Percentiles rank a stretch among this genome's conserved stretches.
Conservation (phyloP, 1,284 basidiomycete species). For the Ustilago cynodontis region DNA sequence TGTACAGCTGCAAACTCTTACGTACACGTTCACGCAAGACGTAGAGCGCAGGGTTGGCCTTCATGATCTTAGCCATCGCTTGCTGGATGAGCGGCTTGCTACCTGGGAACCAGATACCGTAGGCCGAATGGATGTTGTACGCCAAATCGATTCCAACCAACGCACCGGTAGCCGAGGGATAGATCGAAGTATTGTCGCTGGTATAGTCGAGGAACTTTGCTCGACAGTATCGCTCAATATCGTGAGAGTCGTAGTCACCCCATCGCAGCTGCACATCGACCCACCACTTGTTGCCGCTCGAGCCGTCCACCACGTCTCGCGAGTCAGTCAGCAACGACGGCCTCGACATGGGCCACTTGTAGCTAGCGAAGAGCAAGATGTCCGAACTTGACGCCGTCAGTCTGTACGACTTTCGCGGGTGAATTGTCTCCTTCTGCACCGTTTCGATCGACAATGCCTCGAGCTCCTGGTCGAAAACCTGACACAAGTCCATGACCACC, state of each 20-base stretch:
- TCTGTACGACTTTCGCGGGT: slow-evolving; percentile 99
- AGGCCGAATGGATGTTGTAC: slow-evolving; percentile 98
- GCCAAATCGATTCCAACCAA: slow-evolving; percentile 98
- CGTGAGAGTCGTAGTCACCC: slow-evolving; percentile 98
- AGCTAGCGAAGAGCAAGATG: slow-evolving; percentile 92
- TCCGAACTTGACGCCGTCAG: slow-evolving; percentile 97
- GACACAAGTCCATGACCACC: slow-evolving; percentile 93
- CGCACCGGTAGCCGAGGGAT: slow-evolving; percentile 96
- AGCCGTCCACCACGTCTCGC: slow-evolving; percentile 95
- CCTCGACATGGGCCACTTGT: slow-evolving; percentile 93
- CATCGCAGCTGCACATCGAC: slow-evolving; percentile 95
- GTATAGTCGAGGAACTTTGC: slow-evolving; percentile 98
- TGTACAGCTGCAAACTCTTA: slow-evolving; percentile 97
- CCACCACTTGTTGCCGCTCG: slow-evolving; percentile 99
- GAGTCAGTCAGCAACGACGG: slow-evolving; percentile 95
- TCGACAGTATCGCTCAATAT: slow-evolving; percentile 82
- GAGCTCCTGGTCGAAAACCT: slow-evolving; percentile 98
- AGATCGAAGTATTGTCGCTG: slow-evolving; percentile 84
- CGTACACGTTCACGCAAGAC: slow-evolving; percentile 98
- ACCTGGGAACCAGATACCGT: slow-evolving; percentile 99
- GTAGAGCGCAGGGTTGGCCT: slow-evolving; percentile 97
- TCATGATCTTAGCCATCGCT: slow-evolving; percentile 99
- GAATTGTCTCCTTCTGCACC: slow-evolving; percentile 99
- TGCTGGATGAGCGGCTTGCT: slow-evolving; percentile 98
- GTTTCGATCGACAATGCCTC: slow-evolving; percentile 99